phyloP scores from a whole-genome alignment of 2,329 filamentous ascomycete species.

The Tolypocladium nubicola region DNA sequence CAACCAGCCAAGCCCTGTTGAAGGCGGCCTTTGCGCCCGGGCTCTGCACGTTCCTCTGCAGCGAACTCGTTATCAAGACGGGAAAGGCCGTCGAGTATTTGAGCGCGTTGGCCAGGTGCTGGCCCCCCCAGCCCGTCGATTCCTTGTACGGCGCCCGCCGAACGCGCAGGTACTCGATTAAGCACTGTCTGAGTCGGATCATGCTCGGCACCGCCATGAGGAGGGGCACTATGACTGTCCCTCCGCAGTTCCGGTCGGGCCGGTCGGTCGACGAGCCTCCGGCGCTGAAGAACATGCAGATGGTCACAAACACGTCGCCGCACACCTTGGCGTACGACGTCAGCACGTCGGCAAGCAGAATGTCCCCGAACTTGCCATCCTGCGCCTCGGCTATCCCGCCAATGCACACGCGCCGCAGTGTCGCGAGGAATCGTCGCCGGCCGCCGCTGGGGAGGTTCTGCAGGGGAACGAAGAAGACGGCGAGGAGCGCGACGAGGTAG shows the following conservation, averaged over 20 bases:
- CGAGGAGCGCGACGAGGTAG: constrained; percentile 63
- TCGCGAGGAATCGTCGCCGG: constrained; percentile 64
- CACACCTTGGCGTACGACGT: constrained; percentile 92
- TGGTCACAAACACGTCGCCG: constrained; percentile 75
- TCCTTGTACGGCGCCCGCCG: constrained; percentile 43
- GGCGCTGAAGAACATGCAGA: constrained; percentile 81
- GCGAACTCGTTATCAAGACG: constrained; percentile 69
- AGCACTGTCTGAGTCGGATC: constrained; percentile 83
- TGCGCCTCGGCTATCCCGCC: constrained; percentile 78
- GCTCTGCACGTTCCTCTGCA: constrained; percentile 52
- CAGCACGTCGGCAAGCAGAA: constrained; percentile 84
- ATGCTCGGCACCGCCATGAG: constrained; percentile 74
- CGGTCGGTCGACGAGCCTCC: constrained; percentile 65
- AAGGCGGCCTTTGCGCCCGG: constrained; percentile 29
- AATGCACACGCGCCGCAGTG: constrained; percentile 66
- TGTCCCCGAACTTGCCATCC: constrained; percentile 90
- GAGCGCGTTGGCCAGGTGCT: constrained; percentile 84
- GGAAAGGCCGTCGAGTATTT: constrained; percentile 95
- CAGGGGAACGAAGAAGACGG: constrained; percentile 64
- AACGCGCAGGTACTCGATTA: constrained; percentile 77
- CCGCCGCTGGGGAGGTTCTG: constrained; percentile 58
- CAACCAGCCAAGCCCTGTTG: constrained; percentile 56
- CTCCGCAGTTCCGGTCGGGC: constrained; percentile 75
- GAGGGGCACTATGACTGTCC: constrained; percentile 67
- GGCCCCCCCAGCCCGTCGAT: constrained; percentile 62